Evolutionary conservation across 345 rosid genomes (phyloP).

Genomic region (Cochlearia excelsa): DNA sequence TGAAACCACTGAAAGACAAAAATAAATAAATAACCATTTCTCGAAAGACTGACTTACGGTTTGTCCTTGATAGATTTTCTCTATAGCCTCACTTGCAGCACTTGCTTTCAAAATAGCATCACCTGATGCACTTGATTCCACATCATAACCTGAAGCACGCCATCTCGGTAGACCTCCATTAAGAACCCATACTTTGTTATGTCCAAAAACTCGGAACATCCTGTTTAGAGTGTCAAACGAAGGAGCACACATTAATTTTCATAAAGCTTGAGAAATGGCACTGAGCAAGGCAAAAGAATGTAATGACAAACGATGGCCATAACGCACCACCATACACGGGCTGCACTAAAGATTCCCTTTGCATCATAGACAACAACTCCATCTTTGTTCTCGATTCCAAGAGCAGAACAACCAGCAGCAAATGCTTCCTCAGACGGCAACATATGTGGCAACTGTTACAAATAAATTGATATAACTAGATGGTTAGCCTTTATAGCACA

Average conservation of each 20-base stretch:
- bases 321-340: slow-evolving; percentile 99
- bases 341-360: slow-evolving; percentile 94
- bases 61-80: slow-evolving; percentile 87
- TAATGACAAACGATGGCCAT: slow-evolving; percentile 1
- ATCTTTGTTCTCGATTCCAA: slow-evolving; percentile 85
- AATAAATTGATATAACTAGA: slow-evolving; percentile 16
- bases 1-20: neutral
- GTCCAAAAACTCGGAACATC: slow-evolving; percentile 98
- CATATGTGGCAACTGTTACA: slow-evolving; percentile 92
- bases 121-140: slow-evolving; percentile 96
- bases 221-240: slow-evolving; percentile 37
- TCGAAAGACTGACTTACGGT: slow-evolving; percentile 44
- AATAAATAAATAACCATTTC: neutral
- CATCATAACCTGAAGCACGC: slow-evolving; percentile 97
- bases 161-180: slow-evolving; percentile 98
- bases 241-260: slow-evolving; percentile 16
- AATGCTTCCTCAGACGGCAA: slow-evolving; percentile 94
- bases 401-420: slow-evolving; percentile 94
- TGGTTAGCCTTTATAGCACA: neutral
- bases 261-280: neutral
- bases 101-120: slow-evolving; percentile 93
- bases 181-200: slow-evolving; percentile 84
- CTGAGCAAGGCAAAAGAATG: neutral
- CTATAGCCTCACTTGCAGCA: slow-evolving; percentile 96
- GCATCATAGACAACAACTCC: slow-evolving; percentile 96